These are phyloP conservation scores for Tothia fuscella DNA, from an alignment of 2,329 filamentous ascomycete genomes.

Conservation along the genomic window DNA sequence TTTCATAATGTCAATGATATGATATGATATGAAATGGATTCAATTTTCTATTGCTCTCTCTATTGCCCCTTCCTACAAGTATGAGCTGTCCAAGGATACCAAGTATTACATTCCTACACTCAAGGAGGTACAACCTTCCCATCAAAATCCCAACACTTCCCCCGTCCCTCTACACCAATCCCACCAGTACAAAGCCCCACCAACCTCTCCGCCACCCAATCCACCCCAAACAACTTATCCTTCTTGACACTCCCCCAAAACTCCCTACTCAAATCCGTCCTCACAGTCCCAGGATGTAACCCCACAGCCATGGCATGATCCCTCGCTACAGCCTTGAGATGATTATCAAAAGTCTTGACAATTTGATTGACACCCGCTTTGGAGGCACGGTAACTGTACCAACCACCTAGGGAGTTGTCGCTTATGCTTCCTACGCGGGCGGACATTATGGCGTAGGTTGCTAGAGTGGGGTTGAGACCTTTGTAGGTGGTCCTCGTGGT, in stretches of 20 bases:
- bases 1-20: too few relatives aligned
- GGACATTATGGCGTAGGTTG: constrained; percentile 63
- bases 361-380: constrained; percentile 65
- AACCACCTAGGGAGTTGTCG: constrained; percentile 64
- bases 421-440: constrained; percentile 64
- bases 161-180: constrained; percentile 41
- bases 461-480: constrained; percentile 36
- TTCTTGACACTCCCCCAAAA: constrained; percentile 56
- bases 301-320: constrained; percentile 55
- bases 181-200: constrained; percentile 27
- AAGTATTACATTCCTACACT: too few relatives aligned
- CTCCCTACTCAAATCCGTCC: constrained; percentile 57
- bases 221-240: constrained; percentile 53
- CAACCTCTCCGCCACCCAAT: constrained; percentile 54
- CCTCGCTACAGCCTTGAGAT: constrained; percentile 44
- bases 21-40: too few relatives aligned
- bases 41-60: too few relatives aligned
- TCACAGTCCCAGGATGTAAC: constrained; percentile 72
- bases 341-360: constrained; percentile 59
- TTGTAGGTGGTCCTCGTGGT: constrained; percentile 14
- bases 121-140: constrained; percentile 26
- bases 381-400: constrained; percentile 69
- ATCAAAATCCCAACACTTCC: constrained; percentile 29
- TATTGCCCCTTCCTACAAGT: too few relatives aligned
- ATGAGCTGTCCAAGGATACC: too few relatives aligned